These are phyloP conservation scores for Leucosporidium scottii DNA, from an alignment of 768 basidiomycete species.

Conservation along the genomic window DNA sequence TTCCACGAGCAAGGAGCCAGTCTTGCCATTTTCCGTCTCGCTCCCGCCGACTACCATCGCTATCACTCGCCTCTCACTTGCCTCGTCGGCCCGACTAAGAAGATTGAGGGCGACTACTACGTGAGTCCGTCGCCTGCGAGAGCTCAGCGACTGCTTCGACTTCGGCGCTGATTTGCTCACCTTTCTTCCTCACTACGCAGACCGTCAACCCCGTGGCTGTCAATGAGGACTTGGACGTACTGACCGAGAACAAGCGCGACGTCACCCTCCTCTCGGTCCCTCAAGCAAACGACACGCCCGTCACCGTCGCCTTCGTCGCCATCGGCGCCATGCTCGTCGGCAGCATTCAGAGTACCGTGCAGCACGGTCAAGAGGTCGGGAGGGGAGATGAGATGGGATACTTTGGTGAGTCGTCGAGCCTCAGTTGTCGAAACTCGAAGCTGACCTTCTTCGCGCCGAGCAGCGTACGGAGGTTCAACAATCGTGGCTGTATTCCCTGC, in stretches of 20 bases:
- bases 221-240: slow-evolving; percentile 42
- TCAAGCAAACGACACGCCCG: slow-evolving; percentile 35
- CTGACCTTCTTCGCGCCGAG: not conserved
- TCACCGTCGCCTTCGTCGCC: slow-evolving; percentile 60
- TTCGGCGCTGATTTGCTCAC: slow-evolving; percentile 23
- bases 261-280: slow-evolving; percentile 29
- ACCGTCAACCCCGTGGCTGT: slow-evolving; percentile 24
- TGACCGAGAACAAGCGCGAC: slow-evolving; percentile 41
- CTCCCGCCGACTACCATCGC: slow-evolving; percentile 76
- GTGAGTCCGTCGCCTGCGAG: not conserved
- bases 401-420: slow-evolving; percentile 52
- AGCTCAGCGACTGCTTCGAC: not conserved
- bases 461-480: slow-evolving; percentile 66
- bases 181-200: too few relatives aligned
- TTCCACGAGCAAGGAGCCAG: slow-evolving; percentile 31
- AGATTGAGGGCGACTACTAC: slow-evolving; percentile 38
- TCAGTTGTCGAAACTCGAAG: not conserved
- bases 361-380: slow-evolving; percentile 42
- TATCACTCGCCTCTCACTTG: slow-evolving; percentile 47
- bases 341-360: slow-evolving; percentile 58
- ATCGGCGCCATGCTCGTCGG: slow-evolving; percentile 78
- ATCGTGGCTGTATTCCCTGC: slow-evolving; percentile 56
- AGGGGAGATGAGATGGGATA: slow-evolving; percentile 52
- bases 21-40: slow-evolving; percentile 65
- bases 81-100: slow-evolving; percentile 44